Evolutionary conservation across 202 grass and related monocot species (phyloP), one percentile per base, ranked within the genome.

Genomic region (Brachypodium distachyon): DNA sequence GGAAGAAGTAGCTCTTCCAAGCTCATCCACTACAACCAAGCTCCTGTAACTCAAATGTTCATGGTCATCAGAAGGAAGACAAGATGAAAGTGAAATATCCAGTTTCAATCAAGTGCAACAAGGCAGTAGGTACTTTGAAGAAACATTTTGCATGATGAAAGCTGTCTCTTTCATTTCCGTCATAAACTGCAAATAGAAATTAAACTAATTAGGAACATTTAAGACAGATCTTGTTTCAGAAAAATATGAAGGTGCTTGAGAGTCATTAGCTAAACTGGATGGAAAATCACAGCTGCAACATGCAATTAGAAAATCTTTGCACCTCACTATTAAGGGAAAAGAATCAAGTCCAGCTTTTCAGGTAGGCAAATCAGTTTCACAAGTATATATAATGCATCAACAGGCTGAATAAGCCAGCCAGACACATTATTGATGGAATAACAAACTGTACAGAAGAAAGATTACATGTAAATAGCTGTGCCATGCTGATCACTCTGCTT

Each of bases 81-180:
- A 87, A 77, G 31, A 73, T 17, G 21, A 88, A 82, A 14, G 9
- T 32, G 11, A 76, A 23, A 81, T 17, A 48, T 47, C 3, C 0
- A 21, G 43, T 61, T 70, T 59, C 18, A 55, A 71, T 78, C 14
- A 66, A 38, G 36, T 39, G 49, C 33, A 67, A 58, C 47, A 41
- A 23, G 39, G 60, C 60, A 47, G 77, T 21, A 53, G 61, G 61
- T 93, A 97, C 94, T 70, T 97, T n/a, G 88, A 81, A 90, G 94
- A 82, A 84, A 92, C 67, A 80, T 92, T 97, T 85, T 97, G 94
- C 87, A 97, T 84, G 49, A 94, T 84, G 82, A 97, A 97, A 85
- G 94, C 88, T 62, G 88, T 97, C 77, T 97, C 91, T 85, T 90
- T 97, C 94, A 97, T 97, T 88, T 97, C 94, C 10, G 89, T 94